These are phyloP conservation scores for Ambrosiella beaveri DNA, from an alignment of 2,329 filamentous ascomycete species.

Conservation along the genomic window DNA sequence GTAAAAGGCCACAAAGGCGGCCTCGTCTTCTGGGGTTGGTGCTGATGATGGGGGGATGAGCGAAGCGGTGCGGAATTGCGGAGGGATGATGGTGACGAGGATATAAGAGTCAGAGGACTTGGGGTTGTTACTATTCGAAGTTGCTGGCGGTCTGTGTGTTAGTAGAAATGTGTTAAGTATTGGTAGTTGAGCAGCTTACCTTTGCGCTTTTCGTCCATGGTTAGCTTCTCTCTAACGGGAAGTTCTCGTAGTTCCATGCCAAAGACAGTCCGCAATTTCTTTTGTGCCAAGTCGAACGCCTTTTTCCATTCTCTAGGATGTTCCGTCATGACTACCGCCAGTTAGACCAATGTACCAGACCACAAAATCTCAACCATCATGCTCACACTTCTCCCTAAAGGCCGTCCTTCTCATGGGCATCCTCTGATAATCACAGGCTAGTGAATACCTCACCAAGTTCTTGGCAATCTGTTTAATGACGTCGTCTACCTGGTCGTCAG, in stretches of 20 bases:
- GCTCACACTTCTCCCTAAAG: constrained; percentile 44
- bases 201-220: constrained; percentile 59
- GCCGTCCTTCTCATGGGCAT: constrained; percentile 42
- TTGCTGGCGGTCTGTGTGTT: constrained; percentile 22
- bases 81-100: constrained; percentile 54
- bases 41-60: constrained; percentile 53
- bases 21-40: constrained; percentile 49
- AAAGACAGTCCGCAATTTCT: constrained; percentile 51
- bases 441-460: constrained; percentile 50
- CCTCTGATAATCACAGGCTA: constrained; percentile 48
- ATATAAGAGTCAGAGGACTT: constrained; percentile 57
- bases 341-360: neutral
- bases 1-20: constrained; percentile 67
- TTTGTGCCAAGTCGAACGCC: constrained; percentile 64
- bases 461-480: constrained; percentile 32
- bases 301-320: constrained; percentile 53
- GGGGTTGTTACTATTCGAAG: constrained; percentile 28
- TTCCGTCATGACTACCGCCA: constrained; percentile 50
- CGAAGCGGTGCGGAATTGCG: constrained; percentile 43
- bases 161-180: neutral
- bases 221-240: constrained; percentile 63
- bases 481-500: constrained; percentile 17
- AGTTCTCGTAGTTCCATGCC: constrained; percentile 89
- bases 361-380: too few species aligned
- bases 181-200: constrained; percentile 26